Percentiles rank a stretch among this genome's conserved stretches.
Conservation (phyloP, 805 yeast species). For the Candida anglica region DNA sequence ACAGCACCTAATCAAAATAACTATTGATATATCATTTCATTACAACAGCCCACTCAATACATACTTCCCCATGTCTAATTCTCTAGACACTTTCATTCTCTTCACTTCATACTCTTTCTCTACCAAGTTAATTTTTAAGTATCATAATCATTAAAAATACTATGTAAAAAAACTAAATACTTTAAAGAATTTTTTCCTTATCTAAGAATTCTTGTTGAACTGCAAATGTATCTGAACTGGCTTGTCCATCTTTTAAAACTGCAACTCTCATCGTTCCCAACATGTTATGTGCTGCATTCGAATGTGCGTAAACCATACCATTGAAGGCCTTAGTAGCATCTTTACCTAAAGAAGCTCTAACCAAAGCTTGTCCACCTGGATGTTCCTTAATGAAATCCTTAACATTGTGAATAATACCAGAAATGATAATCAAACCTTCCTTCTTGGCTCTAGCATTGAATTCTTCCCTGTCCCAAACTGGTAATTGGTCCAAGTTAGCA, state of each 20-base stretch:
- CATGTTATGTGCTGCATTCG: conserved; percentile 82
- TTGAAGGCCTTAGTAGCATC: conserved; percentile 83
- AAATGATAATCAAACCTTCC: conserved; percentile 63
- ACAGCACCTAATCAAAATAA: too few relatives aligned
- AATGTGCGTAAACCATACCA: conserved; percentile 83
- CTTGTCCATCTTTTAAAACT: conserved; percentile 65
- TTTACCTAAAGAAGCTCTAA: conserved; percentile 69
- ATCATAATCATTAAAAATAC: neutral
- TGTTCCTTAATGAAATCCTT: conserved; percentile 66
- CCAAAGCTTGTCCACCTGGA: conserved; percentile 79
- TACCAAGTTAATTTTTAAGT: too few relatives aligned
- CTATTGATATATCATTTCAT: too few relatives aligned
- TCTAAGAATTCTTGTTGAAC: conserved; percentile 45
- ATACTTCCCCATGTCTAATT: too few relatives aligned
- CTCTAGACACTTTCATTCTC: too few relatives aligned
- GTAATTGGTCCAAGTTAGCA: conserved; percentile 57
- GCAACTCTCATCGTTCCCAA: conserved; percentile 83
- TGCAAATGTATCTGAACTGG: conserved; percentile 45
- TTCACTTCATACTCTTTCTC: too few relatives aligned
- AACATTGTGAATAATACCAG: conserved; percentile 79
- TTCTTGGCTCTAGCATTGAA: conserved; percentile 49
- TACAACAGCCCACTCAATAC: too few relatives aligned
- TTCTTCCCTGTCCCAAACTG: conserved; percentile 68
- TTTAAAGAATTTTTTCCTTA: conserved; percentile 18
- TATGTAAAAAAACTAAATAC: neutral